A percentile compares a stretch with the other conserved stretches of the same genome.
phyloP scores from a whole-genome alignment of 2,329 filamentous ascomycete genomes.

The Chalaropsis thielavioides region DNA sequence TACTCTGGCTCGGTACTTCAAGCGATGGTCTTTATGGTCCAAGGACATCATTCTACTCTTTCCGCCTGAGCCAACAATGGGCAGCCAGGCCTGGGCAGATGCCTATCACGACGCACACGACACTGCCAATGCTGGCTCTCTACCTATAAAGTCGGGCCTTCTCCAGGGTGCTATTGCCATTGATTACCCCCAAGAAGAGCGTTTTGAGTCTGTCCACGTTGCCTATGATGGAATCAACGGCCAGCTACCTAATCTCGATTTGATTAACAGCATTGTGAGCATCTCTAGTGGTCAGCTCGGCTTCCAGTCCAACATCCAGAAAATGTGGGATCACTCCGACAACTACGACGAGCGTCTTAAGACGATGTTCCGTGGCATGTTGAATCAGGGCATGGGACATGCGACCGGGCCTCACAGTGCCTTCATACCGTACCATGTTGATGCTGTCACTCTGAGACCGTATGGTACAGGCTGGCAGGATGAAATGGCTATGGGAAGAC shows the following conservation, averaged over 20 bases:
- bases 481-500: slow-evolving; percentile 85
- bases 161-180: slow-evolving; percentile 87
- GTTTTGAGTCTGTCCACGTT: slow-evolving; percentile 78
- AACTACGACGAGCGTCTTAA: slow-evolving; percentile 66
- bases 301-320: slow-evolving; percentile 67
- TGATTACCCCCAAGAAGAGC: slow-evolving; percentile 73
- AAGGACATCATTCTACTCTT: slow-evolving; percentile 95
- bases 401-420: slow-evolving; percentile 83
- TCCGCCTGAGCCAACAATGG: slow-evolving; percentile 74
- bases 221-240: slow-evolving; percentile 94
- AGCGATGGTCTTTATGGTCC: slow-evolving; percentile 96
- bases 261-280: slow-evolving; percentile 83
- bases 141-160: slow-evolving; percentile 83
- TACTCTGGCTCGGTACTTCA: slow-evolving; percentile 86
- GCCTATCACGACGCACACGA: slow-evolving; percentile 89
- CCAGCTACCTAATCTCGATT: slow-evolving; percentile 84
- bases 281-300: slow-evolving; percentile 89
- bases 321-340: slow-evolving; percentile 72
- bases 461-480: slow-evolving; percentile 93
- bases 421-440: slow-evolving; percentile 96
- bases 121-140: slow-evolving; percentile 50
- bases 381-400: slow-evolving; percentile 78
- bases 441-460: slow-evolving; percentile 84
- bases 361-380: slow-evolving; percentile 85
- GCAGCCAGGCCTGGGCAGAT: slow-evolving; percentile 92